Conservation (phyloP, 2,329 filamentous ascomycete genomes). For the Aspergillus intermedius region DNA sequence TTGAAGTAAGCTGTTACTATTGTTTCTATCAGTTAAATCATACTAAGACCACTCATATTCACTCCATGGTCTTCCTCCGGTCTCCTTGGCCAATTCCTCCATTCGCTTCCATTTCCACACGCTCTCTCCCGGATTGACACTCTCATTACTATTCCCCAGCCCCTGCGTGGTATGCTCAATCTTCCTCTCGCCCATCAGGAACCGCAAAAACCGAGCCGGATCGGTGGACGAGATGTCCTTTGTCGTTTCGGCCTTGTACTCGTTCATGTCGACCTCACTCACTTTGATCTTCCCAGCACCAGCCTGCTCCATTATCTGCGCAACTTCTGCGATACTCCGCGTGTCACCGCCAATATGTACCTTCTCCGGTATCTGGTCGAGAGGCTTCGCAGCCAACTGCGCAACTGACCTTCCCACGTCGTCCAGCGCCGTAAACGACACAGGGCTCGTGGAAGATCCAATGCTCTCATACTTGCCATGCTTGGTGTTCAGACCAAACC, state of each 20-base stretch:
- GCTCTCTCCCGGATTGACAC: slow-evolving; percentile 22
- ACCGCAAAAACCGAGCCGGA: slow-evolving; percentile 24
- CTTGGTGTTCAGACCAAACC: slow-evolving; percentile 27
- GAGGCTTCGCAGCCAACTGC: slow-evolving; percentile 14
- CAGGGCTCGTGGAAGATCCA: slow-evolving; percentile 14
- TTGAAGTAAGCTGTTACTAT: neutral
- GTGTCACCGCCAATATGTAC: slow-evolving; percentile 24
- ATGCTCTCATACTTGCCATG: slow-evolving; percentile 23
- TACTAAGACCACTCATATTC: slow-evolving; percentile 4
- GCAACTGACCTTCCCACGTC: slow-evolving; percentile 28
- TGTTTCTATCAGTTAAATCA: neutral
- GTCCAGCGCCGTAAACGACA: slow-evolving; percentile 26
- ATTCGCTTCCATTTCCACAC: slow-evolving; percentile 27
- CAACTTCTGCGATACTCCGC: slow-evolving; percentile 17
- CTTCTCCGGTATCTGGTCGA: slow-evolving; percentile 17
- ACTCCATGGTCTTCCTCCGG: slow-evolving; percentile 18
- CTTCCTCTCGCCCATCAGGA: slow-evolving; percentile 29
- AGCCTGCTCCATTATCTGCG: slow-evolving; percentile 18
- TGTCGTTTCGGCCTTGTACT: slow-evolving; percentile 18
- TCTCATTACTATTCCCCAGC: slow-evolving; percentile 22
- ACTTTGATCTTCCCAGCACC: slow-evolving; percentile 20
- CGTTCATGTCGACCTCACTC: slow-evolving; percentile 13
- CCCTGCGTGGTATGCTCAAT: slow-evolving; percentile 16
- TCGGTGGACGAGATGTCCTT: slow-evolving; percentile 12
- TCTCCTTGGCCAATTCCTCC: slow-evolving; percentile 19